A percentile compares a stretch with the other conserved stretches of the same genome.
Evolutionary conservation across 768 basidiomycete species (phyloP).

Genomic region (Filobasidium floriforme): DNA sequence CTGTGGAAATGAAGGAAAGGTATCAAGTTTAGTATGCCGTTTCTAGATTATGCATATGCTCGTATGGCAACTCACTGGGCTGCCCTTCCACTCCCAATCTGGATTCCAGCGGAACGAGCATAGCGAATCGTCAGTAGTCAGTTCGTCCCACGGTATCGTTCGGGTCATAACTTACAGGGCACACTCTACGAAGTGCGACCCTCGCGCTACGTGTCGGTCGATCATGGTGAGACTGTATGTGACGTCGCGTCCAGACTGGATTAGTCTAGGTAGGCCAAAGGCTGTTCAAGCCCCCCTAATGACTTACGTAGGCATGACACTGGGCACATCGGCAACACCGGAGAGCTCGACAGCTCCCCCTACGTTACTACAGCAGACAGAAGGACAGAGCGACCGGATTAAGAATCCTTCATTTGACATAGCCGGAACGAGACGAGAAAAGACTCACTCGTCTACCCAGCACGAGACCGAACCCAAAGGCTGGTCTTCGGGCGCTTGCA

Average conservation of each 20-base stretch:
- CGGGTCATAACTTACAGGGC: neutral
- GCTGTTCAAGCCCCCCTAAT: conserved; percentile 14
- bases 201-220: conserved; percentile 73
- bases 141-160: neutral
- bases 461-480: conserved; percentile 65
- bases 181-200: conserved; percentile 65
- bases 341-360: conserved; percentile 65
- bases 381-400: neutral
- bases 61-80: neutral
- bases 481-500: conserved; percentile 58
- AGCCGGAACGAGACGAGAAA: too few species aligned
- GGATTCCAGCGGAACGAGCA: conserved; percentile 61
- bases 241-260: neutral
- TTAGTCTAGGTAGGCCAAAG: neutral
- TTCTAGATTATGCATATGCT: neutral
- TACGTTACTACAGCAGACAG: conserved; percentile 51
- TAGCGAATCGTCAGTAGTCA: neutral
- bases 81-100: conserved; percentile 60
- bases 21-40: neutral
- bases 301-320: conserved; percentile 62
- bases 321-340: conserved; percentile 63
- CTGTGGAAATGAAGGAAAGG: conserved; percentile 46
- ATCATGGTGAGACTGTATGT: conserved; percentile 65
- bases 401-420: too few species aligned
- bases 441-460: conserved; percentile 77